Evolutionary conservation across 441 rosid genomes (phyloP), one percentile per base, ranked within the genome.

Genomic region (Gossypium gossypioides): DNA sequence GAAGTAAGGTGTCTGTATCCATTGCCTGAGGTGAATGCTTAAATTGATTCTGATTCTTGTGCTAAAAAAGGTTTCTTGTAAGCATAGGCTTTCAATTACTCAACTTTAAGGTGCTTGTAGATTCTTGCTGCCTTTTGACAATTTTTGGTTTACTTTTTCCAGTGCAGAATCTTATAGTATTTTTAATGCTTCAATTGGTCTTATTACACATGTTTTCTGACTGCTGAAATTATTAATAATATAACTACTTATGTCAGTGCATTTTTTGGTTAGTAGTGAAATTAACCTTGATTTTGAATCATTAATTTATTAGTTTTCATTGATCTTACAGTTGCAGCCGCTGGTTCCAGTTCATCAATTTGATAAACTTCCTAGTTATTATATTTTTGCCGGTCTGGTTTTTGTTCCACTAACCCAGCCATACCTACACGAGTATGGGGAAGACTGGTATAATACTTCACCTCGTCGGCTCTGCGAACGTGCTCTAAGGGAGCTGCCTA

Each of bases 381-480:
- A 85, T 79, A 91, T 93, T 21, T 93, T 88, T 79, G 91, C 94
- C 18, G 97, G 97, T 52, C 81, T 91, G 71, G 91, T 88, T 66
- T 91, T 91, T 77, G 73, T 88, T 66, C 94, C 97, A 34, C 91
- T 89, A 68, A 82, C 89, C 71, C 97, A 88, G 76, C 92, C 96
- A 13, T 91, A 85, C 78, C 96, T 93, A 77, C 92, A 91, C 6
- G 94, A 88, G 69, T 85, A 88, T 79, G 97, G 97, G 74, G 98
- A 93, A 66, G 97, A 93, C 76, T 93, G 96, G 97, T 91, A 88
- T 74, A 87, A 91, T 79, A 77, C 84, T 48, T 89, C 92, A 21
- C 97, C 96, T 4, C 90, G 89, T 72, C 84, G 82, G 44, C 83
- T 91, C 64, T 93, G 97, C 68, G 91, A 87, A 68, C 88, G 83